These are phyloP conservation scores for Copromyces sp. DNA, from an alignment of 495 filamentous ascomycete species.

Conservation along the genomic window DNA sequence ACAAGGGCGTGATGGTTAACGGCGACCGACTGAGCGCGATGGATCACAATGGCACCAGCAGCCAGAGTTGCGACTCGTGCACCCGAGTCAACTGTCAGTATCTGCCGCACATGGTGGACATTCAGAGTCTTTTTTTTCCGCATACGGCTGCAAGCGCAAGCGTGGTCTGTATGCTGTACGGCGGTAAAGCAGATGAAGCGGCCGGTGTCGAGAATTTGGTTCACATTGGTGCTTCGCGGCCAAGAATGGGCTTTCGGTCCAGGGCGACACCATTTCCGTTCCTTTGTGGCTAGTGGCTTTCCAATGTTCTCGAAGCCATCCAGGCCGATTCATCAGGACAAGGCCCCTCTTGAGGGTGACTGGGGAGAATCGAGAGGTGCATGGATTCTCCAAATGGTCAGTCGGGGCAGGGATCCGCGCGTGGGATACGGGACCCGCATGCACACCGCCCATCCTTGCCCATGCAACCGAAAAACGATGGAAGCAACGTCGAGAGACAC, in stretches of 20 bases:
- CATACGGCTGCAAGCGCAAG: neutral
- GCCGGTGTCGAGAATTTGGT: neutral
- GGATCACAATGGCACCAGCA: neutral
- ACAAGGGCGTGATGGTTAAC: neutral
- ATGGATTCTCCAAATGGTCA: constrained; percentile 19
- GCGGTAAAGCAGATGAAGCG: neutral
- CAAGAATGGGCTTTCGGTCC: neutral
- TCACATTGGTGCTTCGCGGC: neutral
- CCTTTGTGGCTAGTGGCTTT: neutral
- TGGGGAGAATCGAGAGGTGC: constrained; percentile 7
- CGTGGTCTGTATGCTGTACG: neutral
- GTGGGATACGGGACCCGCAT: constrained; percentile 7
- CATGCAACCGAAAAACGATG: constrained; percentile 10
- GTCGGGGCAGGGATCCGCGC: constrained; percentile 7
- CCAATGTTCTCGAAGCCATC: neutral
- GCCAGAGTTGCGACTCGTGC: neutral
- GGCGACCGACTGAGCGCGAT: neutral
- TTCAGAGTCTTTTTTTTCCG: neutral
- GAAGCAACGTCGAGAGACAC: constrained; percentile 5
- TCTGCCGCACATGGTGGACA: neutral
- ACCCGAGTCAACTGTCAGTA: neutral
- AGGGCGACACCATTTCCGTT: neutral
- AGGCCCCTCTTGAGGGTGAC: neutral
- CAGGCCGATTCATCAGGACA: constrained; percentile 1
- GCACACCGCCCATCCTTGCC: constrained; percentile 24